Conservation (phyloP, 805 yeast species). For the Suhomyces faveliae region DNA sequence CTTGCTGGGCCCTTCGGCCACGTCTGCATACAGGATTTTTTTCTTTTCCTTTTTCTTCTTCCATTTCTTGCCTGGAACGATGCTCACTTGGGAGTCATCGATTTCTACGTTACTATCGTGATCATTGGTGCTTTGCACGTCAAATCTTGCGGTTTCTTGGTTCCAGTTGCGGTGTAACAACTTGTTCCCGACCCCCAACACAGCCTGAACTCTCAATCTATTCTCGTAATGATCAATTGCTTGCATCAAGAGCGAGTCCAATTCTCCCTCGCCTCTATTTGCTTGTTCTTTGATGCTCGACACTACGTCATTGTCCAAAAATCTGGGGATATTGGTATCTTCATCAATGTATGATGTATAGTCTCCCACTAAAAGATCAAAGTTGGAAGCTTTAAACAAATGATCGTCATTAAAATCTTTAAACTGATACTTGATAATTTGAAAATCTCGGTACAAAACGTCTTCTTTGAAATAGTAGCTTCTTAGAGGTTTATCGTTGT, state of each 20-base stretch:
- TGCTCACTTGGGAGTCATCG: slow-evolving; percentile 1
- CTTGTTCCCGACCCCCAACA: slow-evolving; percentile 22
- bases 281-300: slow-evolving; percentile 11
- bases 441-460: slow-evolving; percentile 58
- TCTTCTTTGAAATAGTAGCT: slow-evolving; percentile 62
- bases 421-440: slow-evolving; percentile 51
- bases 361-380: slow-evolving; percentile 22
- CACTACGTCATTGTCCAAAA: slow-evolving; percentile 21
- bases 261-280: background rate
- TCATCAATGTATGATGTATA: slow-evolving; percentile 12
- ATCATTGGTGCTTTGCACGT: background rate
- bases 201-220: slow-evolving; percentile 25
- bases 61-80: slow-evolving; percentile 8
- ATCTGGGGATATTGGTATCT: slow-evolving; percentile 15
- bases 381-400: slow-evolving; percentile 31
- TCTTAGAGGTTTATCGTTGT: slow-evolving; percentile 44
- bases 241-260: background rate
- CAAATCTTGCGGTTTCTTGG: background rate
- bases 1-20: background rate
- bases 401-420: slow-evolving; percentile 61
- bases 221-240: slow-evolving; percentile 24
- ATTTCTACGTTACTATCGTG: background rate
- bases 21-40: background rate
- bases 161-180: slow-evolving; percentile 15
- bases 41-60: slow-evolving; percentile 9